Evolutionary conservation across 2,329 filamentous ascomycete genomes (phyloP).

Genomic region (Alternaria atra): DNA sequence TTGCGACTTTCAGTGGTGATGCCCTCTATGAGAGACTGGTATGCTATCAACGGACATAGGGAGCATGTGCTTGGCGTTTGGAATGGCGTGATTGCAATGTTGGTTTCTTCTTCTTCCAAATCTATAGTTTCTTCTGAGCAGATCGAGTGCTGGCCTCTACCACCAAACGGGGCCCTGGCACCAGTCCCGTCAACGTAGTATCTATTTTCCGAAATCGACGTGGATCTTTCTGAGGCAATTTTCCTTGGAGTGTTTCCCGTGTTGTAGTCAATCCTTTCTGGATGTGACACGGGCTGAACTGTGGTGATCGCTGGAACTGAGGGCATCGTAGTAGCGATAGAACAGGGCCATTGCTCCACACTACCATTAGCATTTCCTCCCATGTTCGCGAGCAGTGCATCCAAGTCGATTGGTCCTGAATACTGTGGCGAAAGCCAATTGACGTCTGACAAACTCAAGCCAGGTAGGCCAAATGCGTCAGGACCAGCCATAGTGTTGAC

Average conservation of each 20-base stretch:
- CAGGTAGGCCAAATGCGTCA: slow-evolving; percentile 13
- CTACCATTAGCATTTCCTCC: not conserved
- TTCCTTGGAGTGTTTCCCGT: not conserved
- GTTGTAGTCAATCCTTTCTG: slow-evolving; percentile 7
- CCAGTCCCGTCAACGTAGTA: slow-evolving; percentile 25
- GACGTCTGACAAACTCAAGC: slow-evolving; percentile 9
- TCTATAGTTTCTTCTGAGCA: not conserved
- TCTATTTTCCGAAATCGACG: slow-evolving; percentile 9
- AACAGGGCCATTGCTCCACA: not conserved
- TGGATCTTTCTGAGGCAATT: slow-evolving; percentile 6
- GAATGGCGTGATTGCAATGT: not conserved
- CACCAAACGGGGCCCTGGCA: slow-evolving; percentile 25
- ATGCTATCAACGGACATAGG: slow-evolving; percentile 1
- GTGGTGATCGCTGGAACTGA: not conserved
- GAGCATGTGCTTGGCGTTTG: not conserved
- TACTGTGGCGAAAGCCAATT: slow-evolving; percentile 23
- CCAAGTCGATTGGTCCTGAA: slow-evolving; percentile 13
- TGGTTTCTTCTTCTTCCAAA: not conserved
- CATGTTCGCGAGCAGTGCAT: slow-evolving; percentile 12
- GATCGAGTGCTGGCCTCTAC: slow-evolving; percentile 11
- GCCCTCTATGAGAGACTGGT: slow-evolving; percentile 11
- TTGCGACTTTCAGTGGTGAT: slow-evolving; percentile 15
- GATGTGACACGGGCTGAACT: slow-evolving; percentile 6
- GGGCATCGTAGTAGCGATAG: not conserved
- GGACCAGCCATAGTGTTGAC: not conserved